Base-by-base conservation (phyloP, 306 rosid genomes). In the Casuarina equisetifolia region DNA sequence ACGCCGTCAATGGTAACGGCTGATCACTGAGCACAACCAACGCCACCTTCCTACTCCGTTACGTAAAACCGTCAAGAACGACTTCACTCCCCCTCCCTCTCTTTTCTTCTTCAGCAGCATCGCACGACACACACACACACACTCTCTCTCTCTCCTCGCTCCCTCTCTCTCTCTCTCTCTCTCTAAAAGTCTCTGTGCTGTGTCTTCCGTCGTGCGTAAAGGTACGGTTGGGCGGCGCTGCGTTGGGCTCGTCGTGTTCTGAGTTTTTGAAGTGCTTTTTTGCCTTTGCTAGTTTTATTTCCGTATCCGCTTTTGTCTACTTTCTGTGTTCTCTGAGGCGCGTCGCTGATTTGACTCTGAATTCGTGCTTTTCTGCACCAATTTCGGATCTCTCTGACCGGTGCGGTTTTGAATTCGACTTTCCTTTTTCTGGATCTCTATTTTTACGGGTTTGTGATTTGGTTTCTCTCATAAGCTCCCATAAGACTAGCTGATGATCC, bases 361-460 rank as follows among this genome's bases (percentile, higher is more conserved):
- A 52, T 76, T 78, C 82, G 62, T 20, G 20, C 16, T 57, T 71
- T 45, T 6, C 43, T 54, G 83, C 89, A 10, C 64, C 4, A 43
- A 70, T 48, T 80, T 62, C 81, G 84, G 84, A 76, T 81, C 84
- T 44, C 67, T 77, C 74, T 83, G 80, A 84, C 80, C 63, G 73
- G 8, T 32, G 61, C 9, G 62, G 77, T 55, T 53, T 42, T 43
- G 36, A 13, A 68, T 74, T 78, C 11, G 11, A 17, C 0, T 20
- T 70, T 13, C 25, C 74, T 70, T 45, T 70, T 19, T 54, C 39
- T 32, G 25, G 32, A 40, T 73, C 50, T 48, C 84, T 83, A 81
- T 72, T 59, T 85, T 83, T 76, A 58, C 32, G 87, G 81, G 73
- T 53, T 58, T 75, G 72, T 46, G 25, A 76, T 82, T 68, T 69